Evolutionary conservation across 495 filamentous ascomycete genomes (phyloP), one percentile per base, ranked within the genome.

Genomic region (Polyplosphaeria fusca): DNA sequence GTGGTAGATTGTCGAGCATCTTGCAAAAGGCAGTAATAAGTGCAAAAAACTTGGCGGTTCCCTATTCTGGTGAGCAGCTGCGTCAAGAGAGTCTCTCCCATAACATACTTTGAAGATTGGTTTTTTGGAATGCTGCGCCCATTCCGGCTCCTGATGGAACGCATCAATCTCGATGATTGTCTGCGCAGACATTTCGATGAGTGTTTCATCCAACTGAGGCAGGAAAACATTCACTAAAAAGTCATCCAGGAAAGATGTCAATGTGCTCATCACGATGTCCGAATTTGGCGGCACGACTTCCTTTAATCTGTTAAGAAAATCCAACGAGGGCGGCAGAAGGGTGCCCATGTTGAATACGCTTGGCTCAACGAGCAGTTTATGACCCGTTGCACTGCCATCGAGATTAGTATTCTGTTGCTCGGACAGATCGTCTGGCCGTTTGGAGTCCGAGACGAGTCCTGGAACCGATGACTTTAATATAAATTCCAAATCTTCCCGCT

Each of bases 171-270:
- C 88, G 61, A 87, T 86, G 67, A 91, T 88, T 18, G 86, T 86
- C 40, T 86, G 80, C 27, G 86, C 85, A 69, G 88, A 89, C 25
- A 95, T 76, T 67, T 99, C 94, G 12, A 85, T 83, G 5, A 99
- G 82, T 0, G 94, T 96, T 66, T 99, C 93, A 48, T 99, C 93
- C 13, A 99, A 74, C 65, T 96, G 94, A 18, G 93, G 93, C 52
- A 92, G 87, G 75, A 99, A 99, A 30, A 97, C 91, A 64, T 97
- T 97, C 70, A 97, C 85, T 49, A 99, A 81, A 71, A 97, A 97
- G 68, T 99, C 94, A 68, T 99, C 93, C 11, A 99, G 80, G 73
- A 99, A 99, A 20, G 89, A 91, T 1, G 93, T 96, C 45, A 97
- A 70, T 1, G 89, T 95, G 68, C 84, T 88, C 55, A 87, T 86